Evolutionary conservation across 176 grass and related monocot species (phyloP).

Genomic region (Paspalum vaginatum): DNA sequence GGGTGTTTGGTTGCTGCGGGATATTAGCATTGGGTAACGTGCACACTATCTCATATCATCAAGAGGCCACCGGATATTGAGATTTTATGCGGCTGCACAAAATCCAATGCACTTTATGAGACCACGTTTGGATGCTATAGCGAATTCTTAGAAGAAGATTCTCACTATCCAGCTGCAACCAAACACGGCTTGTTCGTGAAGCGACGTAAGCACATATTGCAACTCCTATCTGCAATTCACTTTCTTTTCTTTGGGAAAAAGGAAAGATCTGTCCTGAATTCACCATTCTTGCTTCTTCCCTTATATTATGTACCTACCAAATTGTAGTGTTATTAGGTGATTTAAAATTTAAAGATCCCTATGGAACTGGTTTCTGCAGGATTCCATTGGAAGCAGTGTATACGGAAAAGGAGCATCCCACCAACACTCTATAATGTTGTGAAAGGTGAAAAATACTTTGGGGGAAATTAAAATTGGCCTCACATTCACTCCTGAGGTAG

Average conservation of each 20-base stretch:
- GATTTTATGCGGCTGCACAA: too few species aligned
- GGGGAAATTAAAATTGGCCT: constrained; percentile 87
- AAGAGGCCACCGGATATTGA: too few species aligned
- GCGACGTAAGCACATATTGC: constrained; percentile 63
- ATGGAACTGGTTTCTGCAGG: constrained; percentile 34
- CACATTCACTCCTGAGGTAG: constrained; percentile 72
- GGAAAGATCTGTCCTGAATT: constrained; percentile 10
- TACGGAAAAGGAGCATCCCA: constrained; percentile 63
- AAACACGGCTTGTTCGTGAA: too few species aligned
- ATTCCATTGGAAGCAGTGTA: constrained; percentile 77
- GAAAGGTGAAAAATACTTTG: constrained; percentile 78
- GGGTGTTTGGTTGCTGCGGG: too few species aligned
- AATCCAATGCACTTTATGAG: too few species aligned
- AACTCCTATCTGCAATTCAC: too few species aligned
- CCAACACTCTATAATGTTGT: constrained; percentile 75
- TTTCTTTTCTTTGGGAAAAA: background rate
- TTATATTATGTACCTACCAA: background rate
- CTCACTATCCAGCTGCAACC: too few species aligned
- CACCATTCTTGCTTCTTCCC: too few species aligned
- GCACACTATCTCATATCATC: too few species aligned
- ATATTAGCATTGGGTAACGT: too few species aligned
- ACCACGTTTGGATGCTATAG: too few species aligned
- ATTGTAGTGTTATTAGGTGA: background rate
- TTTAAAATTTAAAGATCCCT: background rate
- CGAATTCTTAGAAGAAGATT: too few species aligned